Evolutionary conservation across 108 stramenopile genomes (phyloP), one percentile per base, ranked within the genome.

Genomic region (Seminavis robusta): DNA sequence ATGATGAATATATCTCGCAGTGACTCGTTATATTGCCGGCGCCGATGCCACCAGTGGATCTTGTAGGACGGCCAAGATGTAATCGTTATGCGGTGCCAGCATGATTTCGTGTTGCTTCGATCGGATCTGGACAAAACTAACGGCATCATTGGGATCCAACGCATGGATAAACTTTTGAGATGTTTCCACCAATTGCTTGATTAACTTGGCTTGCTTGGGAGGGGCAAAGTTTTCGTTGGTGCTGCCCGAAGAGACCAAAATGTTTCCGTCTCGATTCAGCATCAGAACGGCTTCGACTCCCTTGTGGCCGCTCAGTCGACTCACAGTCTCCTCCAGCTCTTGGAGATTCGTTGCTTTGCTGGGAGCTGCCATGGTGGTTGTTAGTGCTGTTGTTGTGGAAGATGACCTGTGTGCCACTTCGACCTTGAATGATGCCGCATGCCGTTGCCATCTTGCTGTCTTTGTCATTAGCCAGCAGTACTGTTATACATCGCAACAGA

Each of bases 311-410:
- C 68, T 47, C 23, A 76, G 34, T 23, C 74, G 63, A 27, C 43
- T 59, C 11, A 76, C 59, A 7, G 74, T 76, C n/a, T 76, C 74
- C 56, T 76, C 63, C 2, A 76, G 54, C 47, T 76, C 74, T 27
- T 64, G 47, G 26, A 53, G 46, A 27, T 3, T 27, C n/a, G n/a
- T n/a, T n/a, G n/a, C n/a, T n/a, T n/a, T 29, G 47, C 7, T 6
- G 47, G 6, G 26, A 8, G n/a, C 25, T 28, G 26, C n/a, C 25
- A 27, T n/a, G 1, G 30, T 31, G 29, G 30, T 31, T 31, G 54
- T 39, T 3, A 17, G 15, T 56, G 3, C 13, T 56, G 38, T 17
- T 6, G 44, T n/a, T n/a, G n/a, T n/a, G n/a, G n/a, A n/a, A n/a
- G n/a, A n/a, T n/a, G n/a, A n/a, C n/a, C n/a, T n/a, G n/a, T n/a